Conservation (phyloP, 2,329 filamentous ascomycete genomes). For the Biscogniauxia sp. region DNA sequence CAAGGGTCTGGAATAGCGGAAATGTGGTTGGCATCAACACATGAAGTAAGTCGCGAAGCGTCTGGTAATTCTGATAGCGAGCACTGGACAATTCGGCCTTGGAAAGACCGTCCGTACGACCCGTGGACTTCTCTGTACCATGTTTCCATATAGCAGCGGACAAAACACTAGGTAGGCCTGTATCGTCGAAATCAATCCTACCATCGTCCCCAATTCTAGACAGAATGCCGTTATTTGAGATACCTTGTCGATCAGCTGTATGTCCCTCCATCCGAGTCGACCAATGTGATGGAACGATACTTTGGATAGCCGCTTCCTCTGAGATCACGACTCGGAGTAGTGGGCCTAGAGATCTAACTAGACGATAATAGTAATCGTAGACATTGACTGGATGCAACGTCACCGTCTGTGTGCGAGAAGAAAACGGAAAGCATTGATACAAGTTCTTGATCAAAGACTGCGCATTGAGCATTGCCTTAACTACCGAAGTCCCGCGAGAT, state of each 20-base stretch:
- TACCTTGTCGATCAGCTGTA: constrained; percentile 15
- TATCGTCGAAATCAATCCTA: constrained; percentile 26
- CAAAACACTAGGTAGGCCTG: constrained; percentile 24
- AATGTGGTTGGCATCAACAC: constrained; percentile 78
- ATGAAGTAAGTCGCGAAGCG: constrained; percentile 72
- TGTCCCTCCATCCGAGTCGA: constrained; percentile 35
- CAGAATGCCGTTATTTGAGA: constrained; percentile 6
- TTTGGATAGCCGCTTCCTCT: constrained; percentile 76
- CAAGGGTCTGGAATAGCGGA: constrained; percentile 80
- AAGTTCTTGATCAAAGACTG: constrained; percentile 76
- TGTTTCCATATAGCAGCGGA: constrained; percentile 26
- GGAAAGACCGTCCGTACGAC: constrained; percentile 13
- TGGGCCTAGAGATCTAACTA: constrained; percentile 73
- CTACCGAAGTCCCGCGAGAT: constrained; percentile 68
- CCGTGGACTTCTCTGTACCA: constrained; percentile 16
- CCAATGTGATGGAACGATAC: constrained; percentile 71
- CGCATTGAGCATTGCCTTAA: constrained; percentile 74
- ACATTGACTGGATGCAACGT: constrained; percentile 77
- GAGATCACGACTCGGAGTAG: constrained; percentile 78
- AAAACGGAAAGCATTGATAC: constrained; percentile 70
- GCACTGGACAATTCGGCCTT: constrained; percentile 32
- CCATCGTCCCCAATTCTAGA: constrained; percentile 10
- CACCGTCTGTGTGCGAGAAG: constrained; percentile 60
- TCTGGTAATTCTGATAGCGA: constrained; percentile 71
- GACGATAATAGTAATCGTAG: constrained; percentile 75